Base-by-base conservation (phyloP, 2,329 filamentous ascomycete genomes). In the Fusarium agapanthi region DNA sequence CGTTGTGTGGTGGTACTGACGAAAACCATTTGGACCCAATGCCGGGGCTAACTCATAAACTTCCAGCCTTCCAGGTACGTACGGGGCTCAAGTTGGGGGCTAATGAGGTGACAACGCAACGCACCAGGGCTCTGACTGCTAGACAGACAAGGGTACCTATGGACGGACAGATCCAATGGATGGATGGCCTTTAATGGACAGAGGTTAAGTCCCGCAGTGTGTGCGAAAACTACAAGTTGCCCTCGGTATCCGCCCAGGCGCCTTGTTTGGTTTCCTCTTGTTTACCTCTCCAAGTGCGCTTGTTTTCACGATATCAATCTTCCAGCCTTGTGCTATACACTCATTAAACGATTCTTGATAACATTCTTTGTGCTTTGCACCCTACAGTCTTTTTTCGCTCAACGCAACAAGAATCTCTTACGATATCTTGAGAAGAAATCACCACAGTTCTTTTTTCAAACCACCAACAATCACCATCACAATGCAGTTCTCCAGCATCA, bases 401-500 rank as follows among this genome's bases (percentile, higher is more conserved):
- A 50, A 71, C 50, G 50, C 62, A 72, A 56, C 44, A 60, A 71
- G 62, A 68, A 69, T 53, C 50, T 18, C 28, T 55, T 58, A 61
- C 28, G 32, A 62, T 53, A 35, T 35, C 61, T 53, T 62, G 4
- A 43, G 44, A 37, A 74, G 44, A 40, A 74, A 35, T 55, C 53
- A 72, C 35, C 41, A 60, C 58, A 24, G 32, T 64, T 55, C 67
- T 61, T 61, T 61, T 45, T 68, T 59, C 47, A 74, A 44, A 55
- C 48, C 67, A 60, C n/a, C 41, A 50, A 50, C 18, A 30, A 57
- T 26, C 24, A 66, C 65, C 61, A 51, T 74, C 83, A 85, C 80
- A 72, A 87, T 87, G 85, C 84, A 83, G 76, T 82, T 84, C 82
- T 80, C 84, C 71, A 79, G 78, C 77, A 74, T 86, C 78, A 69